phyloP scores from a whole-genome alignment of 345 rosid species.

The Hibiscus trionum region DNA sequence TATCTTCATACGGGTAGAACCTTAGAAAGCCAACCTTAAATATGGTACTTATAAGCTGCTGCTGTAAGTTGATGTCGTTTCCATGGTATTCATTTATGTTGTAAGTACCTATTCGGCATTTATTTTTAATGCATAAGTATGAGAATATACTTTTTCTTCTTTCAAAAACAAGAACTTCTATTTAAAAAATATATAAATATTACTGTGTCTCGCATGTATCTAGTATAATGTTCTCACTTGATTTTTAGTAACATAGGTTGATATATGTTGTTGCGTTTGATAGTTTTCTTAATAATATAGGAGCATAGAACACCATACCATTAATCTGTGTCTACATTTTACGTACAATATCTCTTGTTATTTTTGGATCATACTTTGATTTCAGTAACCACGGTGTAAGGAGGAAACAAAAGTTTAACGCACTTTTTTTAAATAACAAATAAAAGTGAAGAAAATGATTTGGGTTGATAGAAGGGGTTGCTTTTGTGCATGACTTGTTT shows the following conservation, averaged over 20 bases:
- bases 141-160: no score
- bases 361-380: background rate
- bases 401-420: conserved; percentile 2
- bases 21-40: background rate
- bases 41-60: background rate
- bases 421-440: background rate
- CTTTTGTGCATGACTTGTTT: background rate
- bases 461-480: background rate
- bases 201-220: no score
- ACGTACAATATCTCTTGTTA: background rate
- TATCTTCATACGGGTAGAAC: background rate
- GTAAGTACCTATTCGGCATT: background rate
- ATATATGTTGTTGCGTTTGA: no score
- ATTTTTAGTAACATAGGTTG: no score
- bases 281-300: no score
- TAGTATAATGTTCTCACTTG: no score
- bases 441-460: conserved; percentile 9
- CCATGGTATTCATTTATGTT: no score
- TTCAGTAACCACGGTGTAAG: background rate
- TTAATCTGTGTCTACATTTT: no score
- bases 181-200: no score
- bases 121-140: no score
- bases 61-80: background rate
- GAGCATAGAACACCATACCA: no score
- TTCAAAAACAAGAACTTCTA: no score